Evolutionary conservation across 768 basidiomycete species (phyloP).

Genomic region (Rhodotorula kratochvilovae): DNA sequence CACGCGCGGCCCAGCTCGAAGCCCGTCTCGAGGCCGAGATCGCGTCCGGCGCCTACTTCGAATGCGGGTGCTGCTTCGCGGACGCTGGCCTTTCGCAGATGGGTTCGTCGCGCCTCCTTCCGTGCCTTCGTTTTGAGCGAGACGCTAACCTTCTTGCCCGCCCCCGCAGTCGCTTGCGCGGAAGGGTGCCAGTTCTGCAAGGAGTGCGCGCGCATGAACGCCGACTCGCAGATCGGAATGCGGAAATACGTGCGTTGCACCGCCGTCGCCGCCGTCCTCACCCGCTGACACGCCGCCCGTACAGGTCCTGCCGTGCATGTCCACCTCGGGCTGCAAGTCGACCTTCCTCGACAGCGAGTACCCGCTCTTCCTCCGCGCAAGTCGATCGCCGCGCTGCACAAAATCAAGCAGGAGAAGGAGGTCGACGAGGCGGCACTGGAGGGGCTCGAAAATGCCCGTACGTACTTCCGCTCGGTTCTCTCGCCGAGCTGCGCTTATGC

Average conservation of each 20-base stretch:
- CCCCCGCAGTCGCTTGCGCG: constrained; percentile 24
- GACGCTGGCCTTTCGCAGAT: constrained; percentile 25
- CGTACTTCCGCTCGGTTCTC: background rate
- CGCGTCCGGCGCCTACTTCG: constrained; percentile 26
- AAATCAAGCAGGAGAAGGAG: constrained; percentile 40
- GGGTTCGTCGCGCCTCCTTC: constrained; percentile 3
- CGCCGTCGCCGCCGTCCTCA: background rate
- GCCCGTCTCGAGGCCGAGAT: constrained; percentile 26
- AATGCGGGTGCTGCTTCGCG: constrained; percentile 43
- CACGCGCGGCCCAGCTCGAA: background rate
- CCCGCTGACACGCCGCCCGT: background rate
- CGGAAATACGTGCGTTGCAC: constrained; percentile 29
- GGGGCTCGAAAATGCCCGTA: constrained; percentile 31
- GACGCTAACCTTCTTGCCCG: background rate
- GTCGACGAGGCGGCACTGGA: constrained; percentile 34
- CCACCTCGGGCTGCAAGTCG: constrained; percentile 35
- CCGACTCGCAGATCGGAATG: constrained; percentile 34
- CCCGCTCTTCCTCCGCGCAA: constrained; percentile 21
- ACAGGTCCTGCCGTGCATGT: constrained; percentile 39
- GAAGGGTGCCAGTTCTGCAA: constrained; percentile 40
- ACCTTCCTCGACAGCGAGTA: constrained; percentile 30
- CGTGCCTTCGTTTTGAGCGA: no score
- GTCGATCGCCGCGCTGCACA: constrained; percentile 32
- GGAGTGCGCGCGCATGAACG: constrained; percentile 37
- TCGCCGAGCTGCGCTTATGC: no score